Base-by-base conservation (phyloP, 352 stramenopile species). In the Globisporangium uncinulatum region DNA sequence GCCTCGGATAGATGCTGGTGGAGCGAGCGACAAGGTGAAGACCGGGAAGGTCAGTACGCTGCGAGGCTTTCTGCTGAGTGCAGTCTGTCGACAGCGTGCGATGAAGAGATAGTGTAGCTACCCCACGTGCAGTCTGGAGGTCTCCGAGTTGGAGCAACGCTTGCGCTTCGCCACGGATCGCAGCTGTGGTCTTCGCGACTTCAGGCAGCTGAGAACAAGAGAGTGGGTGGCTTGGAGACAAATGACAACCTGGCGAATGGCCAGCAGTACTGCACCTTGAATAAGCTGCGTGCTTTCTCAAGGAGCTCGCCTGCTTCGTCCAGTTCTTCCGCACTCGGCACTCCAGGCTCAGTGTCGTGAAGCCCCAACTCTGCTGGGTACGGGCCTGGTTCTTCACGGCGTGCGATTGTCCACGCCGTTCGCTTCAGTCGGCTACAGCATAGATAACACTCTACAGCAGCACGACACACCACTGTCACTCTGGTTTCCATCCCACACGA, bases 141-240 rank as follows among this genome's bases (percentile, higher is more conserved):
- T 86, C 73, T 21, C 65, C 75, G 21, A 68, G 67, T 58, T 86
- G 71, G 39, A 82, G 36, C 15, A 86, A 62, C 51, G 83, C 69
- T 2, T 71, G 66, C 15, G 74, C 63, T 70, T 82, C 63, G 24
- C 78, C 78, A 14, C 73, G 66, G 1, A 69, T 53, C 0, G 63
- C 71, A 15, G 60, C 21, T n/a, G 59, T 65, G 42, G 17, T 75
- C 15, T 61, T 73, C 17, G 49, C 46, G 6, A 73, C 55, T 4
- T 81, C 70, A 7, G 65, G 63, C 37, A 59, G 46, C 70, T 82
- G 44, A n/a, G 14, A 42, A 59, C 0, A 2, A n/a, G 2, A 42
- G 34, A 39, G 6, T 15, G 7, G 50, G 42, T 43, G 48, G 31
- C 48, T 34, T 29, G 24, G 24, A 29, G 24, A 4, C 24, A 29